phyloP scores from a whole-genome alignment of 2,329 filamentous ascomycete species.

The Aspergillus japonicus region DNA sequence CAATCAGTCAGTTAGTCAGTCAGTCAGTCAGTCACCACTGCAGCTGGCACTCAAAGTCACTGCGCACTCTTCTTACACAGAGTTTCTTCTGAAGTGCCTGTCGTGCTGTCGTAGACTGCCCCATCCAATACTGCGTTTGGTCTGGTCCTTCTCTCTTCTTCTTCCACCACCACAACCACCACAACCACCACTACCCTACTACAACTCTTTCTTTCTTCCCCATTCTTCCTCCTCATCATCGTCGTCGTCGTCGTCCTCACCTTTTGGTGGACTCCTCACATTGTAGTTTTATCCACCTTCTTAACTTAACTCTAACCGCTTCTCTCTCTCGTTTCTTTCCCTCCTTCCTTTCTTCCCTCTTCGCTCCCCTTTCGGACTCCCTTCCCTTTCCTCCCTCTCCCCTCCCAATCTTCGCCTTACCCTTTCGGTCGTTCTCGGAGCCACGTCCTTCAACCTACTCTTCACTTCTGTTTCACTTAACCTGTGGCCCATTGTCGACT shows the following conservation, averaged over 20 bases:
- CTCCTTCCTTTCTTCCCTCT: constrained; percentile 12
- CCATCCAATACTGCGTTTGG: constrained; percentile 12
- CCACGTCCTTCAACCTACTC: constrained; percentile 1
- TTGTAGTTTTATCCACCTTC: constrained; percentile 1
- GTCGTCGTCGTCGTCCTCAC: background rate
- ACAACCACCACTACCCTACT: background rate
- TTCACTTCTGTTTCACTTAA: background rate
- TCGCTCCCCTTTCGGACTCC: constrained; percentile 9
- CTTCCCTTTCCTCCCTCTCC: constrained; percentile 1
- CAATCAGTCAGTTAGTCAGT: background rate
- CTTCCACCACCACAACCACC: background rate
- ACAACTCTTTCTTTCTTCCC: constrained; percentile 13
- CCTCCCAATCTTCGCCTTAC: constrained; percentile 1
- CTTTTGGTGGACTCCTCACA: background rate
- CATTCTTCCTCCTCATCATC: background rate
- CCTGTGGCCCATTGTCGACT: constrained; percentile 3
- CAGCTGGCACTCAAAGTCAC: background rate
- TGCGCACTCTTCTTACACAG: too few species aligned
- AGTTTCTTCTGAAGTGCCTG: background rate
- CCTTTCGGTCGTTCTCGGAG: constrained; percentile 5
- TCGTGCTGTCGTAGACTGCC: constrained; percentile 8
- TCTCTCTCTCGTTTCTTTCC: constrained; percentile 13
- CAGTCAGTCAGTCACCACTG: background rate
- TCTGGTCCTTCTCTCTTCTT: background rate
- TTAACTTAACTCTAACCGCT: background rate